These are phyloP conservation scores for Ambrosiella cleistominuta DNA, from an alignment of 2,329 filamentous ascomycete species.

Conservation along the genomic window DNA sequence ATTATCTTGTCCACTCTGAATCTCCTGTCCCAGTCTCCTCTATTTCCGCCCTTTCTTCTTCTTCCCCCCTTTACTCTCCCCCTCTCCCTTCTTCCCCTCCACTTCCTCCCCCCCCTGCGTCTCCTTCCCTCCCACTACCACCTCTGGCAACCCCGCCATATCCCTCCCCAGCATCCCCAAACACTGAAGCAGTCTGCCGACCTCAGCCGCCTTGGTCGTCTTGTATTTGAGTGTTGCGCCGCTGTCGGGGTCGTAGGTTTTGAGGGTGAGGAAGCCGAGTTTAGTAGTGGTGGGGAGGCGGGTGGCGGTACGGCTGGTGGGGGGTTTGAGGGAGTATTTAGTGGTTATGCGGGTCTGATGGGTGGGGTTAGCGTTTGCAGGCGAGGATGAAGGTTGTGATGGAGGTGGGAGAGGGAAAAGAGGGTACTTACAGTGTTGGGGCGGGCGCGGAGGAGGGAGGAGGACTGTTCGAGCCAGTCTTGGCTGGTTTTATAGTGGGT, in stretches of 20 bases:
- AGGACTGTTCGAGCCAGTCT: constrained; percentile 81
- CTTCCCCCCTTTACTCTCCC: constrained; percentile 59
- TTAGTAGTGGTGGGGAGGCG: constrained; percentile 20
- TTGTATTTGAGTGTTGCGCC: constrained; percentile 79
- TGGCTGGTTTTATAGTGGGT: constrained; percentile 67
- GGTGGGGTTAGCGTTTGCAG: constrained; percentile 5
- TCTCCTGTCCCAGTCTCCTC: not conserved
- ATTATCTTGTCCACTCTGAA: not conserved
- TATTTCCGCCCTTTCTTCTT: constrained; percentile 28
- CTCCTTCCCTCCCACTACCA: constrained; percentile 16
- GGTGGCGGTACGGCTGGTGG: constrained; percentile 17
- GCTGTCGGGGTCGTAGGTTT: constrained; percentile 70
- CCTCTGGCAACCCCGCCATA: constrained; percentile 40
- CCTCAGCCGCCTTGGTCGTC: constrained; percentile 81
- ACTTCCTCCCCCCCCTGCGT: constrained; percentile 20
- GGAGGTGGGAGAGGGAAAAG: not conserved
- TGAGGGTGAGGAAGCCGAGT: constrained; percentile 59
- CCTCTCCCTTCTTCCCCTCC: constrained; percentile 30
- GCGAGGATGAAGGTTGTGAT: not conserved
- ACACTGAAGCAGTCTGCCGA: constrained; percentile 61
- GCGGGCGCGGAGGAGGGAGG: constrained; percentile 68
- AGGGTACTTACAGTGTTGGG: constrained; percentile 53
- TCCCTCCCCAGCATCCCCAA: constrained; percentile 58
- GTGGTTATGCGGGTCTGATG: constrained; percentile 73
- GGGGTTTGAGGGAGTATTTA: constrained; percentile 42